phyloP scores from a whole-genome alignment of 2,329 filamentous ascomycete genomes.

The Torrubiella hemipterigena region DNA sequence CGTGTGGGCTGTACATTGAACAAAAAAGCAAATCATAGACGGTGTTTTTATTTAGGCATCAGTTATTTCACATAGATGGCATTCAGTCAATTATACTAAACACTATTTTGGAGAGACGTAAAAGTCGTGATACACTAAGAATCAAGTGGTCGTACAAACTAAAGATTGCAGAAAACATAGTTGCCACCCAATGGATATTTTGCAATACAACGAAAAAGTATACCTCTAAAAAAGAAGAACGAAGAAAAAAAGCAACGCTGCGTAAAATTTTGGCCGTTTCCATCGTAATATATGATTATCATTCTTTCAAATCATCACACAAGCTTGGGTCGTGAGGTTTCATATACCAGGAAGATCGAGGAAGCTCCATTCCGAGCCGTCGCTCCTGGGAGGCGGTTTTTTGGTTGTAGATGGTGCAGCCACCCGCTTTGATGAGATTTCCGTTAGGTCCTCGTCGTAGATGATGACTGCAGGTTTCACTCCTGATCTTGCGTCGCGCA shows the following conservation, averaged over 20 bases:
- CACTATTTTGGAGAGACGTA: no score
- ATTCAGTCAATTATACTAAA: no score
- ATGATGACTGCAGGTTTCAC: slow-evolving; percentile 19
- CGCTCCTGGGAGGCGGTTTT: slow-evolving; percentile 1
- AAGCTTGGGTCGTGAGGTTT: no score
- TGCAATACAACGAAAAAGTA: background rate
- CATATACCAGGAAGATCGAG: slow-evolving; percentile 23
- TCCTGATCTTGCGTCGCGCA: slow-evolving; percentile 10
- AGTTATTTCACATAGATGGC: background rate
- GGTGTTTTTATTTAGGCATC: background rate
- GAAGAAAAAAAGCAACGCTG: no score
- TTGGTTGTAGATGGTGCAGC: slow-evolving; percentile 14
- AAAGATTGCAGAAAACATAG: no score
- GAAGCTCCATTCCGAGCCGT: slow-evolving; percentile 21
- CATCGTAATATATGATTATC: no score
- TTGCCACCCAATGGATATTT: background rate
- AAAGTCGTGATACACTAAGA: no score
- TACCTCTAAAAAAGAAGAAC: no score
- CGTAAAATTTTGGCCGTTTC: no score
- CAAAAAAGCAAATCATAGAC: background rate
- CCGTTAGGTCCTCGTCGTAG: slow-evolving; percentile 24
- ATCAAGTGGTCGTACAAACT: no score
- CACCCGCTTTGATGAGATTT: slow-evolving; percentile 13
- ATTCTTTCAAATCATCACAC: no score
- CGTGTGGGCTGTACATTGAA: no score